Conservation (phyloP, 345 rosid species). For the Excoecaria agallocha region DNA sequence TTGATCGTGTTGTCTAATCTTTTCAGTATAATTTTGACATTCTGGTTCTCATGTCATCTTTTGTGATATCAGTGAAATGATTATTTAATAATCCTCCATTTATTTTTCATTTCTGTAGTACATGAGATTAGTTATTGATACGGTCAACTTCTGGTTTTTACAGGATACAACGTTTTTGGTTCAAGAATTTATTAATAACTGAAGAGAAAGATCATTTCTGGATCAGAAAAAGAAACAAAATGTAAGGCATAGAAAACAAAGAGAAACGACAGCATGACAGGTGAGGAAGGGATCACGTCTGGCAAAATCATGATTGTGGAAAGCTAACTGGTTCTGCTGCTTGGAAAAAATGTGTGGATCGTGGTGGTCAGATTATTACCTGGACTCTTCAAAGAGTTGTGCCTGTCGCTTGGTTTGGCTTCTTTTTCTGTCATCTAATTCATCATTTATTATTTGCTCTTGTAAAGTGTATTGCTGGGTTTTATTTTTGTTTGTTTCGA, state of each 20-base stretch:
- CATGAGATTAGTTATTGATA: background rate
- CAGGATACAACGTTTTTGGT: background rate
- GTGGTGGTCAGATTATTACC: background rate
- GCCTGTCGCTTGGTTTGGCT: background rate
- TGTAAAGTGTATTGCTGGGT: background rate
- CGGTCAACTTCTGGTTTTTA: background rate
- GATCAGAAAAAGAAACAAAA: background rate
- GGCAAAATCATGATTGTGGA: too few relatives aligned
- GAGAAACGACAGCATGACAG: background rate
- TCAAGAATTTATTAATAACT: background rate
- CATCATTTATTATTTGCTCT: background rate
- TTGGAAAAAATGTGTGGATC: background rate
- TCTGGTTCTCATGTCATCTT: background rate
- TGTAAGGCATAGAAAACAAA: background rate
- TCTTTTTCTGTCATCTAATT: background rate
- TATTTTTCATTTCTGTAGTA: background rate
- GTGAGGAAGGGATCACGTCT: too few relatives aligned
- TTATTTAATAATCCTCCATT: background rate
- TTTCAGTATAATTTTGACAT: background rate
- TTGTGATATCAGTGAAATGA: background rate
- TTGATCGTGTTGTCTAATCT: background rate
- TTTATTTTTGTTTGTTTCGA: background rate
- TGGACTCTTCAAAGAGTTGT: background rate
- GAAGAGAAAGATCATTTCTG: background rate
- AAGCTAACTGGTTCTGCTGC: too few relatives aligned